Evolutionary conservation across 495 filamentous ascomycete genomes (phyloP).

Genomic region (Bacidia gigantensis): DNA sequence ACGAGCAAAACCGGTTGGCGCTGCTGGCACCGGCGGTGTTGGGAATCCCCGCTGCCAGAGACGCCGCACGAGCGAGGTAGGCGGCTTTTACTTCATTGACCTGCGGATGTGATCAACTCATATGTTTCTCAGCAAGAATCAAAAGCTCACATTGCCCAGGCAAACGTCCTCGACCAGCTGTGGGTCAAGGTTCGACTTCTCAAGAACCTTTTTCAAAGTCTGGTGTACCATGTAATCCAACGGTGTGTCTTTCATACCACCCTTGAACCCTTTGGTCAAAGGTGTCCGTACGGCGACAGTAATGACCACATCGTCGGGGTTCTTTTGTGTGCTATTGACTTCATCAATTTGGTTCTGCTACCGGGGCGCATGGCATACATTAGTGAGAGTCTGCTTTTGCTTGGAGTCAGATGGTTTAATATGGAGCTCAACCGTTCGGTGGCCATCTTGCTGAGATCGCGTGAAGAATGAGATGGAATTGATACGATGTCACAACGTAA

Average conservation of each 20-base stretch:
- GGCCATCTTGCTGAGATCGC: slow-evolving; percentile 43
- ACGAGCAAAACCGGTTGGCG: slow-evolving; percentile 94
- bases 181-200: slow-evolving; percentile 66
- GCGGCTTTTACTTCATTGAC: slow-evolving; percentile 76
- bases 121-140: not conserved
- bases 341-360: slow-evolving; percentile 5
- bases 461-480: not conserved
- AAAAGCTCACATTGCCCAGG: slow-evolving; percentile 64
- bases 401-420: slow-evolving; percentile 71
- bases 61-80: slow-evolving; percentile 78
- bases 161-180: slow-evolving; percentile 80
- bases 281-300: slow-evolving; percentile 70
- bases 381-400: slow-evolving; percentile 47
- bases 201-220: slow-evolving; percentile 59
- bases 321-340: slow-evolving; percentile 64
- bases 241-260: slow-evolving; percentile 89
- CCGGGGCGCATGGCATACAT: slow-evolving; percentile 46
- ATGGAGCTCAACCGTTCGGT: slow-evolving; percentile 74
- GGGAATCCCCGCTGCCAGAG: slow-evolving; percentile 85
- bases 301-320: slow-evolving; percentile 92
- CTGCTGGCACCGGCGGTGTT: slow-evolving; percentile 69
- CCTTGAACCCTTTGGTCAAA: slow-evolving; percentile 63
- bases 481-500: not conserved
- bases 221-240: slow-evolving; percentile 75
- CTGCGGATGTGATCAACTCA: slow-evolving; percentile 30